Percentiles rank a stretch among this genome's conserved stretches.
These are phyloP conservation scores for Aspergillus sp. DNA, from an alignment of 2,329 filamentous ascomycete genomes.

Conservation along the genomic window DNA sequence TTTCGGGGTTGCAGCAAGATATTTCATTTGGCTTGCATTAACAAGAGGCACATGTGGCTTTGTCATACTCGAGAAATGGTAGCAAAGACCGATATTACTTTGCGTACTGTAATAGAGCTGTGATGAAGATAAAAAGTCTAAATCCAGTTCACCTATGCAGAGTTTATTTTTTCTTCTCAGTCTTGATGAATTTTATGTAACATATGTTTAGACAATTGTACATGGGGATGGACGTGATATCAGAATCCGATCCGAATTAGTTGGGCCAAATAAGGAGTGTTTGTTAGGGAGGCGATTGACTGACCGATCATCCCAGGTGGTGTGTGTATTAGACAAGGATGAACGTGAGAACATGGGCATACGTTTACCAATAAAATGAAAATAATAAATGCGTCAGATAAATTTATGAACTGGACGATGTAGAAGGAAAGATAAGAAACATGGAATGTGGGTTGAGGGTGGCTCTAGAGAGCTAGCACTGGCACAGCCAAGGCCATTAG, in stretches of 20 bases:
- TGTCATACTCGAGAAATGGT: no score
- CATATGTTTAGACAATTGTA: neutral
- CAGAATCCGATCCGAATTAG: neutral
- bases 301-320: neutral
- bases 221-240: neutral
- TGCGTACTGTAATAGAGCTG: neutral
- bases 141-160: neutral
- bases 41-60: no score
- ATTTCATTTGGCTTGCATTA: no score
- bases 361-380: neutral
- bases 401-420: neutral
- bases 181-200: neutral
- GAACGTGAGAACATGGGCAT: neutral
- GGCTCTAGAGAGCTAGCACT: conserved; percentile 3
- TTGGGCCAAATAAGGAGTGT: neutral
- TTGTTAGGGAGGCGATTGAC: neutral
- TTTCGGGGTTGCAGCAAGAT: no score
- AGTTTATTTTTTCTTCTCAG: neutral
- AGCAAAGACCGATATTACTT: neutral
- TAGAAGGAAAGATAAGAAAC: neutral
- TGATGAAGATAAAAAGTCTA: neutral
- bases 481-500: conserved; percentile 7
- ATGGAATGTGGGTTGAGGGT: neutral
- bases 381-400: neutral
- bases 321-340: neutral